Evolutionary conservation across 306 rosid genomes (phyloP).

Genomic region (Rosa persica): DNA sequence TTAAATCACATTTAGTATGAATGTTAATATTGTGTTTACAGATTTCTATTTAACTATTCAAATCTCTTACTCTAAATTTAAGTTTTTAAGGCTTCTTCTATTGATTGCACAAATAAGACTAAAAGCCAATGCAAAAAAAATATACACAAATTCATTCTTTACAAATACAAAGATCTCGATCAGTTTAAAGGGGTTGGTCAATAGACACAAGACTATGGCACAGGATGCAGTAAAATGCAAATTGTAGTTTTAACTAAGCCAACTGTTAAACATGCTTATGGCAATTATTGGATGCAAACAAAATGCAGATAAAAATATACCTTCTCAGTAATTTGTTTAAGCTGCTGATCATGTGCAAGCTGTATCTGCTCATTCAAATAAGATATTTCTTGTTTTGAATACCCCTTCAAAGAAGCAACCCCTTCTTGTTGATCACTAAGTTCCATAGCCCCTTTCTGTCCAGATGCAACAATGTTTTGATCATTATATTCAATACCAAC

Average conservation of each 20-base stretch:
- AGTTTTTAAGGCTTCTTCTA: not conserved
- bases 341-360: slow-evolving; percentile 60
- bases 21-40: not conserved
- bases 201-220: not conserved
- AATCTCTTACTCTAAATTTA: too few species aligned
- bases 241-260: not conserved
- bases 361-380: slow-evolving; percentile 57
- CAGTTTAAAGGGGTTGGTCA: not conserved
- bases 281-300: not conserved
- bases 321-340: slow-evolving; percentile 77
- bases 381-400: slow-evolving; percentile 40
- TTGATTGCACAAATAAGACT: not conserved
- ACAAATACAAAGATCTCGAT: not conserved
- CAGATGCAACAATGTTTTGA: slow-evolving; percentile 22
- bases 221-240: not conserved
- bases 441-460: slow-evolving; percentile 61
- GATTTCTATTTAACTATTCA: too few species aligned
- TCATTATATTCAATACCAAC: not conserved
- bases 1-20: not conserved
- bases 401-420: slow-evolving; percentile 55
- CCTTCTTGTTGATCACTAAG: slow-evolving; percentile 51
- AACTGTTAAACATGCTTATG: not conserved
- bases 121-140: not conserved
- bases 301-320: slow-evolving; percentile 35
- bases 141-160: not conserved